Percentiles rank a stretch among this genome's conserved stretches.
Evolutionary conservation across 768 basidiomycete genomes (phyloP).

Genomic region (Naganishia friedmannii): DNA sequence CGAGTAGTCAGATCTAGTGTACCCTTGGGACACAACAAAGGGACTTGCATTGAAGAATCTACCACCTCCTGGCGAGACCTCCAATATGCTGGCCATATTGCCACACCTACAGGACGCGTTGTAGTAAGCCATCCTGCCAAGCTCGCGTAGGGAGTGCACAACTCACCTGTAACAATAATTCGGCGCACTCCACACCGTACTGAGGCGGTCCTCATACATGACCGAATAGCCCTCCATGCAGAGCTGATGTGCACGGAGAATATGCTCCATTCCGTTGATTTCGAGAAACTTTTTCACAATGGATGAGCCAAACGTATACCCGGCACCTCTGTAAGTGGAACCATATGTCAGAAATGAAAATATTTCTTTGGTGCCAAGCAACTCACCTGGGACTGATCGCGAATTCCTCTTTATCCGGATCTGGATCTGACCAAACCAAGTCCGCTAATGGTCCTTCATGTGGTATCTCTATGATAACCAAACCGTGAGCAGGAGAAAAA

Average conservation of each 20-base stretch:
- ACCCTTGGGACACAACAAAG: background rate
- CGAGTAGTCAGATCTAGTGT: background rate
- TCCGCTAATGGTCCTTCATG: slow-evolving; percentile 99
- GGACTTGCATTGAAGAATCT: slow-evolving; percentile 77
- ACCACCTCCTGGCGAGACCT: slow-evolving; percentile 80
- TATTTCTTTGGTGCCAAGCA: background rate
- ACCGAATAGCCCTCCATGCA: slow-evolving; percentile 99
- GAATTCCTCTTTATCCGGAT: slow-evolving; percentile 98
- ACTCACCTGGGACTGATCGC: slow-evolving; percentile 90
- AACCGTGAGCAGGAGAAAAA: background rate
- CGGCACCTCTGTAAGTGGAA: slow-evolving; percentile 71
- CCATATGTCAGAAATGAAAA: background rate
- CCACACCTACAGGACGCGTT: slow-evolving; percentile 63
- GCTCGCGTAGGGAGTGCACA: background rate
- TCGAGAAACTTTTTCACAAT: slow-evolving; percentile 97
- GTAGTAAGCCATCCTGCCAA: background rate
- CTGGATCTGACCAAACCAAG: slow-evolving; percentile 99
- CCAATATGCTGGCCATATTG: slow-evolving; percentile 91
- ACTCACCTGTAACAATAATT: slow-evolving; percentile 83
- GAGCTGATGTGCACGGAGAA: slow-evolving; percentile 94
- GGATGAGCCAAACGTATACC: slow-evolving; percentile 96
- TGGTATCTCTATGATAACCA: slow-evolving; percentile 74
- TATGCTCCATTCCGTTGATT: slow-evolving; percentile 93
- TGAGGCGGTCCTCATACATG: slow-evolving; percentile 90
- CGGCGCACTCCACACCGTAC: slow-evolving; percentile 97